Conservation (phyloP, 169 alveolate genomes). For the Eimeria maxima region DNA sequence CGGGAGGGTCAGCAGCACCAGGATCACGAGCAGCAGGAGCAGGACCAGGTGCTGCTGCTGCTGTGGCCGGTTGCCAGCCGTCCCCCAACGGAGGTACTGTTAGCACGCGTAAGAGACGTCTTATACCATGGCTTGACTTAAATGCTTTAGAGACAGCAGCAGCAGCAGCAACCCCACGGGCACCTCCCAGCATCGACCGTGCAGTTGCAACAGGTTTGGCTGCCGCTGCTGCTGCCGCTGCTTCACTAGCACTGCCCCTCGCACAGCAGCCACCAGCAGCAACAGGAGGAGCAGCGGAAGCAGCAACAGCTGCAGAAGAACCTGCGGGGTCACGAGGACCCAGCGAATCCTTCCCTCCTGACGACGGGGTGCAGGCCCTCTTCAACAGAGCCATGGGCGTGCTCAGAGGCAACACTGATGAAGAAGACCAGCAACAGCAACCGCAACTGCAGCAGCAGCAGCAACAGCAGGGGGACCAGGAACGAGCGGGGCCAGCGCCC, state of each 20-base stretch:
- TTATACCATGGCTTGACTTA: slow-evolving; percentile 22
- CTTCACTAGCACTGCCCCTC: neutral
- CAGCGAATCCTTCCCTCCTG: neutral
- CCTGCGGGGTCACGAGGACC: neutral
- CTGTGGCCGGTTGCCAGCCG: neutral
- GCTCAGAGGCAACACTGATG: neutral
- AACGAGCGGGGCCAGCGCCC: too few species aligned
- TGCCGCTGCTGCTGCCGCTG: slow-evolving; percentile 53
- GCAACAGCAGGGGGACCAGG: neutral
- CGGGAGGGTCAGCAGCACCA: neutral
- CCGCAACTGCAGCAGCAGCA: slow-evolving; percentile 12
- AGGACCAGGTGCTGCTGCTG: slow-evolving; percentile 9
- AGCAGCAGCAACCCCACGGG: neutral
- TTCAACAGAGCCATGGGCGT: neutral
- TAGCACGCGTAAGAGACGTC: slow-evolving; percentile 23
- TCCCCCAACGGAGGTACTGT: neutral
- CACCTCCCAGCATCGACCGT: slow-evolving; percentile 8
- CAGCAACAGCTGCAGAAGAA: too few species aligned
- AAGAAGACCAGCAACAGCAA: slow-evolving; percentile 26
- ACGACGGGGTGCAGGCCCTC: neutral
- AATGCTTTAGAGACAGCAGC: neutral
- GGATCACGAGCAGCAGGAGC: neutral
- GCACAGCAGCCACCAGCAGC: neutral
- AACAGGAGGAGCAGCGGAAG: too few species aligned
- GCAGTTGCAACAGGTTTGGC: slow-evolving; percentile 45